phyloP scores from a whole-genome alignment of 1,284 basidiomycete genomes.

The Cronartium quercuum region DNA sequence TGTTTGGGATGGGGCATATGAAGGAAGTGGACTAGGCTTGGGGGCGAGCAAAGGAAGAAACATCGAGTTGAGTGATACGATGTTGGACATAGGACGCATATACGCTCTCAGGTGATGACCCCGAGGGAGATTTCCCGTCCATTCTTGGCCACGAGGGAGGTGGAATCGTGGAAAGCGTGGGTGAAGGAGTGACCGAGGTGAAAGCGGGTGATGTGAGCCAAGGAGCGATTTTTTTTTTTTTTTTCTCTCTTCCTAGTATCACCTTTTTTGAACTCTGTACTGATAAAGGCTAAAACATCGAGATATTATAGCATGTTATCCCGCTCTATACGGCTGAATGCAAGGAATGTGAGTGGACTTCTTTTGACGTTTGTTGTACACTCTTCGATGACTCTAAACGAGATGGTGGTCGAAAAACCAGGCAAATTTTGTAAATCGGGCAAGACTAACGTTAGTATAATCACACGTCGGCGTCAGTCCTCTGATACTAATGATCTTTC shows the following conservation, averaged over 20 bases:
- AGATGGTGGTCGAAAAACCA: slow-evolving; percentile 26
- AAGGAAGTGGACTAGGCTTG: neutral
- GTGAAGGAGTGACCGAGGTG: slow-evolving; percentile 84
- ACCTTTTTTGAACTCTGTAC: neutral
- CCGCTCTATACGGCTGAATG: slow-evolving; percentile 60
- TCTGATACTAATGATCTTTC: neutral
- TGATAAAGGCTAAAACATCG: too few relatives aligned
- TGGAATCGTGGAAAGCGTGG: slow-evolving; percentile 72
- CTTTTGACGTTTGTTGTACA: neutral
- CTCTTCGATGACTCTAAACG: neutral
- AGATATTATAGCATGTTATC: slow-evolving; percentile 53
- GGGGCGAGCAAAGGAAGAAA: slow-evolving; percentile 4
- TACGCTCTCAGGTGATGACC: slow-evolving; percentile 90
- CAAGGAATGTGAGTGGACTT: slow-evolving; percentile 67
- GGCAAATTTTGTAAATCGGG: slow-evolving; percentile 86
- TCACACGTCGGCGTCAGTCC: neutral
- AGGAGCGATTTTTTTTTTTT: slow-evolving; percentile 52
- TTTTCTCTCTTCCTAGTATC: neutral
- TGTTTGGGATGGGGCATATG: neutral
- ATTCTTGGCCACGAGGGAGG: slow-evolving; percentile 61
- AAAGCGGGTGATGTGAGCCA: slow-evolving; percentile 54
- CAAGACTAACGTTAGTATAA: slow-evolving; percentile 75
- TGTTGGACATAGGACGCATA: slow-evolving; percentile 64
- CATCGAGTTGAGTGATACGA: slow-evolving; percentile 1
- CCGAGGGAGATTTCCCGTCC: slow-evolving; percentile 92